Evolutionary conservation across 2,329 filamentous ascomycete genomes (phyloP).

Genomic region (Ophiocordyceps robertsii): DNA sequence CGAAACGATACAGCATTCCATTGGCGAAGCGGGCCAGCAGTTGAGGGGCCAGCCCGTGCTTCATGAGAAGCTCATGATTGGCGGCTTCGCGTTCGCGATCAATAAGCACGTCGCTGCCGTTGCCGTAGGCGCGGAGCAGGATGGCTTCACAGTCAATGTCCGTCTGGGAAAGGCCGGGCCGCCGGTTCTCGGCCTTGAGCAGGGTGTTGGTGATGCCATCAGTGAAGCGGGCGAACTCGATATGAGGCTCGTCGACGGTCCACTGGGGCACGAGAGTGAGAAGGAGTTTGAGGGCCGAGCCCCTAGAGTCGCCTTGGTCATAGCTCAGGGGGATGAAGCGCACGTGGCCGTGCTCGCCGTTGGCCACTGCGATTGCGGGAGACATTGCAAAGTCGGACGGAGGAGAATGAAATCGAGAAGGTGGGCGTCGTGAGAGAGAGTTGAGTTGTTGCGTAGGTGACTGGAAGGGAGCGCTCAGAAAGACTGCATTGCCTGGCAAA

Average conservation of each 20-base stretch:
- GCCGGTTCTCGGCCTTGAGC: constrained; percentile 61
- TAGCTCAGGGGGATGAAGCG: constrained; percentile 64
- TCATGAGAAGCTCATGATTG: constrained; percentile 78
- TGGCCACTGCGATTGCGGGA: constrained; percentile 15
- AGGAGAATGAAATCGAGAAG: background rate
- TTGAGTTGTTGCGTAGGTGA: background rate
- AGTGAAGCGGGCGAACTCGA: constrained; percentile 85
- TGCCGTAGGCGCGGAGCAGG: constrained; percentile 83
- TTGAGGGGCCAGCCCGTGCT: constrained; percentile 68
- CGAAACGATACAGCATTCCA: constrained; percentile 87
- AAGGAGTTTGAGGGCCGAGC: constrained; percentile 68
- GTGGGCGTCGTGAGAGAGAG: background rate
- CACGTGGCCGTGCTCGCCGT: constrained; percentile 28
- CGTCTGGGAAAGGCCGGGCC: constrained; percentile 50
- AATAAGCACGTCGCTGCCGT: constrained; percentile 88
- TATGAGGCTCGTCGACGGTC: constrained; percentile 55
- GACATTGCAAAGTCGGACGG: constrained; percentile 14
- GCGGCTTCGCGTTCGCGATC: constrained; percentile 76
- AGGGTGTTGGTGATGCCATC: constrained; percentile 97
- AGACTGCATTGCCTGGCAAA: background rate
- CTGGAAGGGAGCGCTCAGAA: background rate
- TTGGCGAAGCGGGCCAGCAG: constrained; percentile 89
- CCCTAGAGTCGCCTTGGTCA: constrained; percentile 61
- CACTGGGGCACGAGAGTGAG: constrained; percentile 73
- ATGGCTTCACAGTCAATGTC: constrained; percentile 76